phyloP scores from a whole-genome alignment of 805 yeast species.

The Kuraishia molischiana region DNA sequence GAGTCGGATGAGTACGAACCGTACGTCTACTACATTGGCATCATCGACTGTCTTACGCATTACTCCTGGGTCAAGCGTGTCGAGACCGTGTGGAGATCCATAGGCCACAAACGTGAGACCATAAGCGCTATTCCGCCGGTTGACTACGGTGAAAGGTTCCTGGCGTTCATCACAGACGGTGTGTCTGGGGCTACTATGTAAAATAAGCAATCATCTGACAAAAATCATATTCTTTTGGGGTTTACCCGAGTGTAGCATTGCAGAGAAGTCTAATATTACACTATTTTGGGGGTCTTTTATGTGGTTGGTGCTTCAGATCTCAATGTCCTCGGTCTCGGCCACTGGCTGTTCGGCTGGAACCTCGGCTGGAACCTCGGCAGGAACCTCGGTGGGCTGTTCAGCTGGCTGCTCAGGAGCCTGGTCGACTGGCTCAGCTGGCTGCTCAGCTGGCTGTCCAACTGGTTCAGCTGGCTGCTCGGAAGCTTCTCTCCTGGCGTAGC shows the following conservation, averaged over 20 bases:
- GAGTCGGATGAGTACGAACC: conserved; percentile 48
- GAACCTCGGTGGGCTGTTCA: too few relatives aligned
- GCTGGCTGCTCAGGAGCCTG: not conserved
- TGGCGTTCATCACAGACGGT: conserved; percentile 44
- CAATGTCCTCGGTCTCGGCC: too few relatives aligned
- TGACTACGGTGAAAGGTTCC: conserved; percentile 85
- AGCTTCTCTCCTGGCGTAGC: conserved; percentile 40
- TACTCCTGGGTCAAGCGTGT: conserved; percentile 64
- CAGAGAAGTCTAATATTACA: too few relatives aligned
- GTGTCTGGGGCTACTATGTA: conserved; percentile 1
- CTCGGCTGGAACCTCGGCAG: too few relatives aligned
- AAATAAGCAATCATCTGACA: too few relatives aligned
- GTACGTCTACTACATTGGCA: conserved; percentile 80
- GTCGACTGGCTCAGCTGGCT: not conserved
- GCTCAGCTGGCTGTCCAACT: not conserved
- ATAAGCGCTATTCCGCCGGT: conserved; percentile 86
- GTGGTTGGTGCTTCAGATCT: too few relatives aligned
- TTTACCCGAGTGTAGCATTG: too few relatives aligned
- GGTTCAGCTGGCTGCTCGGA: not conserved
- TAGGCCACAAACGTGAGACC: conserved; percentile 56
- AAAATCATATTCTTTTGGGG: too few relatives aligned
- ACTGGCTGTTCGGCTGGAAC: too few relatives aligned
- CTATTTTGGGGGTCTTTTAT: too few relatives aligned
- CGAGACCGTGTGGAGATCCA: conserved; percentile 79
- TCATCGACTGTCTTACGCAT: conserved; percentile 86